phyloP scores from a whole-genome alignment of 2,329 filamentous ascomycete genomes.

The Orbilia blumenaviensis region DNA sequence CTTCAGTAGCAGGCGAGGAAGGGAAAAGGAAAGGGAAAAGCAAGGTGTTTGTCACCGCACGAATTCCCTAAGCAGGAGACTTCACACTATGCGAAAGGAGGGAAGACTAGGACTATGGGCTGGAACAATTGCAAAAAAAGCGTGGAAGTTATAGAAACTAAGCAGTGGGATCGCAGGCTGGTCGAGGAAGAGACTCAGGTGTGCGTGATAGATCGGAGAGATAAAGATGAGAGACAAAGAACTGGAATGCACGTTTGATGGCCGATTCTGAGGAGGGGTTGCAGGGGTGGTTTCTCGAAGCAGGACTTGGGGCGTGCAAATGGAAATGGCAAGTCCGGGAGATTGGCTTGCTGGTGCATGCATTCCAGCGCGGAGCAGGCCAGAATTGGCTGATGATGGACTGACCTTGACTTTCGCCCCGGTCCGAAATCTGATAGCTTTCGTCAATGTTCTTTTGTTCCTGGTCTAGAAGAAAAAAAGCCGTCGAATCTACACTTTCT shows the following conservation, averaged over 20 bases:
- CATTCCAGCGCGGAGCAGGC: slow-evolving; percentile 20
- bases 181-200: not conserved
- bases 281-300: slow-evolving; percentile 7
- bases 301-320: slow-evolving; percentile 2
- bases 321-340: slow-evolving; percentile 28
- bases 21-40: not conserved
- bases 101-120: slow-evolving; percentile 12
- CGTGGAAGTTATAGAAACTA: not conserved
- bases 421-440: not conserved
- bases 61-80: not conserved
- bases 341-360: slow-evolving; percentile 25
- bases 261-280: slow-evolving; percentile 8
- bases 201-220: slow-evolving; percentile 35
- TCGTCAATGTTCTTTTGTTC: not conserved
- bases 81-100: slow-evolving; percentile 1
- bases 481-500: slow-evolving; percentile 1
- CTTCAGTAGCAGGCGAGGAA: too few species aligned
- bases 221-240: slow-evolving; percentile 30
- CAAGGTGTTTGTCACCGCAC: slow-evolving; percentile 17
- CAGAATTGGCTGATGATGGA: slow-evolving; percentile 53
- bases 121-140: too few species aligned
- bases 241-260: not conserved
- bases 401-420: slow-evolving; percentile 25
- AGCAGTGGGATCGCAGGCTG: not conserved
- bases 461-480: not conserved